These are phyloP conservation scores for Aspergillus ibericus DNA, from an alignment of 2,329 filamentous ascomycete species.

Conservation along the genomic window DNA sequence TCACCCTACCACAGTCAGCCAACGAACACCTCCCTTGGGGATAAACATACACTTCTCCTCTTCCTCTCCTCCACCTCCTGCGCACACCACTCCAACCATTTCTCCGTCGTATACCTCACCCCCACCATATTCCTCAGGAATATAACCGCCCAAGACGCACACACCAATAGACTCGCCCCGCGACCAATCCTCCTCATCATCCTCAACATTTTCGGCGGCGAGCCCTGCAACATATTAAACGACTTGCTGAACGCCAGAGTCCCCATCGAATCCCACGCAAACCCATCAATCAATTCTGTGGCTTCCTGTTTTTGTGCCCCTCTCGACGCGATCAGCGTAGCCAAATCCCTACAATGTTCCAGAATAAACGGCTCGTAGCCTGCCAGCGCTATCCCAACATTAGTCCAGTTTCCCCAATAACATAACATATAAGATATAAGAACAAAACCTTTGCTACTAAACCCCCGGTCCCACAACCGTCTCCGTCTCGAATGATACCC, in stretches of 20 bases:
- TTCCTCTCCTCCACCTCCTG: conserved; percentile 6
- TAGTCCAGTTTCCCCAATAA: neutral
- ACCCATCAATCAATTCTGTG: neutral
- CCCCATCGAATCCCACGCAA: conserved; percentile 12
- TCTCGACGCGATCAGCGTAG: neutral
- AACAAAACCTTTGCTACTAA: conserved; percentile 5
- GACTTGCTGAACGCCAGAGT: conserved; percentile 10
- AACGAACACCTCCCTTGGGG: no score
- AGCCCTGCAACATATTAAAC: conserved; percentile 9
- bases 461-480: conserved; percentile 12
- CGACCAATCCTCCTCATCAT: neutral
- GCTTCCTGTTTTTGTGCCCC: conserved; percentile 2
- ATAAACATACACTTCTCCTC: conserved; percentile 1
- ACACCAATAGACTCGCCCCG: neutral
- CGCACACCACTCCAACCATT: conserved; percentile 8
- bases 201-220: neutral
- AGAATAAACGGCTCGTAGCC: conserved; percentile 10
- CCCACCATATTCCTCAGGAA: conserved; percentile 2
- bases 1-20: neutral
- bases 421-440: no score
- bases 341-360: conserved; percentile 9
- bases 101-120: neutral
- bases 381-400: neutral
- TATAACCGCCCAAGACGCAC: conserved; percentile 7
- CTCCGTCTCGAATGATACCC: conserved; percentile 7